phyloP scores from a whole-genome alignment of 345 rosid genomes.

The Erucastrum elatum region DNA sequence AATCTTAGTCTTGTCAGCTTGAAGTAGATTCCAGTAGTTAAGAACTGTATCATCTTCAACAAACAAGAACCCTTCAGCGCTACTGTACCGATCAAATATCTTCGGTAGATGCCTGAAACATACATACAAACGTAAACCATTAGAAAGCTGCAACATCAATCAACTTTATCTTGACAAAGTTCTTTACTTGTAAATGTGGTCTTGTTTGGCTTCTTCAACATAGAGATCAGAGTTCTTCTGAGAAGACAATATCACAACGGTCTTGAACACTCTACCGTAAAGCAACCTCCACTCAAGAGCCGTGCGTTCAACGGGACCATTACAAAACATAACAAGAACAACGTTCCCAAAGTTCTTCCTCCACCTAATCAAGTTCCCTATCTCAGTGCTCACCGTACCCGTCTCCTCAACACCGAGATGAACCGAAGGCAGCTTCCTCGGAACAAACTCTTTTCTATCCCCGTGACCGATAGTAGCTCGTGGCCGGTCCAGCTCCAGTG shows the following conservation, averaged over 20 bases:
- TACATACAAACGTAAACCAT: constrained; percentile 19
- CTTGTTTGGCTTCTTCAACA: constrained; percentile 71
- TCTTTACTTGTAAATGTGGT: constrained; percentile 79
- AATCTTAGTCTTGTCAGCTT: constrained; percentile 85
- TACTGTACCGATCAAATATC: constrained; percentile 66
- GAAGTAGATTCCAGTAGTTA: constrained; percentile 95
- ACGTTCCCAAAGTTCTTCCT: constrained; percentile 92
- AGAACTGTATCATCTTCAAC: constrained; percentile 93
- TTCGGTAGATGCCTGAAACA: constrained; percentile 69
- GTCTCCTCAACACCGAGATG: constrained; percentile 97
- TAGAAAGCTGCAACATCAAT: constrained; percentile 4
- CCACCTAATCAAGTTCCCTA: constrained; percentile 91
- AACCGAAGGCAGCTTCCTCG: constrained; percentile 83
- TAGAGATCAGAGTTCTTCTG: constrained; percentile 78
- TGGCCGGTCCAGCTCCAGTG: constrained; percentile 84
- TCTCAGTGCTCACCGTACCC: constrained; percentile 85
- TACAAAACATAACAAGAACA: constrained; percentile 94
- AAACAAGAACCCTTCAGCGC: constrained; percentile 92
- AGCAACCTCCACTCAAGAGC: constrained; percentile 98
- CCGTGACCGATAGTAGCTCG: constrained; percentile 84
- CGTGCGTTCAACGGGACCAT: constrained; percentile 87
- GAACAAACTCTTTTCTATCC: constrained; percentile 84
- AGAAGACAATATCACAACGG: constrained; percentile 78
- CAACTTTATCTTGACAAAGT: not conserved
- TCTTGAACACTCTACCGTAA: constrained; percentile 90